These are phyloP conservation scores for Raphanus raphanistrum DNA, from an alignment of 345 rosid genomes.

Conservation along the genomic window DNA sequence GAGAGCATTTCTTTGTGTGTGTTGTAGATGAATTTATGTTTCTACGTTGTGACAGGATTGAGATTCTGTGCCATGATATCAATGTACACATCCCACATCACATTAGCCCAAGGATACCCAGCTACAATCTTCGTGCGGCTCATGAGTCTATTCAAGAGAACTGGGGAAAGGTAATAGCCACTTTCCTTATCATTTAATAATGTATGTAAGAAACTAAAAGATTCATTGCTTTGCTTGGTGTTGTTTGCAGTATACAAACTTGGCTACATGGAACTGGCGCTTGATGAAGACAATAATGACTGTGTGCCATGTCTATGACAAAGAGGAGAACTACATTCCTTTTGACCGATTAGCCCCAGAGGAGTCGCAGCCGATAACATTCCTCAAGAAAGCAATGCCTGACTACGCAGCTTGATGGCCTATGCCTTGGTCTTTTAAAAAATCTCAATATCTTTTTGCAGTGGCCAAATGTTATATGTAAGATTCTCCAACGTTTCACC, in stretches of 20 bases:
- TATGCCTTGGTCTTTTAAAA: conserved; percentile 1
- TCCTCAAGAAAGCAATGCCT: conserved; percentile 79
- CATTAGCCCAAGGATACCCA: conserved; percentile 76
- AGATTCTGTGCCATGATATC: conserved; percentile 84
- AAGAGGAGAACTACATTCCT: conserved; percentile 64
- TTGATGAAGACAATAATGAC: conserved; percentile 95
- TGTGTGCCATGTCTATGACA: conserved; percentile 71
- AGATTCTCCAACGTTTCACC: no score
- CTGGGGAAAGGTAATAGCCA: conserved; percentile 80
- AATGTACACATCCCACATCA: conserved; percentile 89
- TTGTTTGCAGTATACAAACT: conserved; percentile 69
- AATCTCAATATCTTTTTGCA: conserved; percentile 28
- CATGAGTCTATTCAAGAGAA: conserved; percentile 75
- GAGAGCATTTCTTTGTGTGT: background rate
- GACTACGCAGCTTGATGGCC: conserved; percentile 49
- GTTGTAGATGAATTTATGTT: background rate
- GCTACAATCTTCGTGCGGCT: conserved; percentile 78
- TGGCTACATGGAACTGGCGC: conserved; percentile 91
- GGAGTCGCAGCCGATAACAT: conserved; percentile 67
- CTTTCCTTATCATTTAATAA: background rate
- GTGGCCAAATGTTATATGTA: conserved; percentile 6
- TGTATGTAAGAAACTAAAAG: background rate
- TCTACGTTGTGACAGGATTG: conserved; percentile 62
- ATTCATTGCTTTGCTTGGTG: background rate
- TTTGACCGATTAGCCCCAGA: conserved; percentile 71